These are phyloP conservation scores for Psilocybe sp. DNA, from an alignment of 768 basidiomycete species.

Conservation along the genomic window DNA sequence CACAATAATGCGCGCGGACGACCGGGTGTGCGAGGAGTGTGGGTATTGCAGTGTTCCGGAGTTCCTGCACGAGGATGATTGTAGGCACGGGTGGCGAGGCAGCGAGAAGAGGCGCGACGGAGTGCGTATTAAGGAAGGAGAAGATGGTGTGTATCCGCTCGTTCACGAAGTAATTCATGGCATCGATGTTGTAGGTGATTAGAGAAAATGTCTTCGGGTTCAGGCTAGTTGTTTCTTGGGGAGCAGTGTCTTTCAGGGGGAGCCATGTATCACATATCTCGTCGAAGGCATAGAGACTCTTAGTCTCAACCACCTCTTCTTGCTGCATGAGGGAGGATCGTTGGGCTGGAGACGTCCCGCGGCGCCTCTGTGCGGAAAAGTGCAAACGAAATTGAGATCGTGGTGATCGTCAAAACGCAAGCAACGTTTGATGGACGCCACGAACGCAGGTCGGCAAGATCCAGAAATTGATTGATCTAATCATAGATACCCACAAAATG, in stretches of 20 bases:
- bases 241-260: neutral
- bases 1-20: slow-evolving; percentile 6
- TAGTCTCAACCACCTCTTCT: too few species aligned
- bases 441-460: too few species aligned
- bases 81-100: neutral
- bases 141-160: slow-evolving; percentile 7
- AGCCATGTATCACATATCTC: neutral
- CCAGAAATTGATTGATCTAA: too few species aligned
- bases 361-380: too few species aligned
- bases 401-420: too few species aligned
- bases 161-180: neutral
- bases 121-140: slow-evolving; percentile 5
- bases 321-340: too few species aligned
- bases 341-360: too few species aligned
- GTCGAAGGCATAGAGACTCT: neutral
- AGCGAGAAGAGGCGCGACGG: neutral
- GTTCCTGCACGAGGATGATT: slow-evolving; percentile 15
- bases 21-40: slow-evolving; percentile 9
- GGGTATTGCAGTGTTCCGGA: neutral
- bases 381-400: too few species aligned
- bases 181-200: slow-evolving; percentile 16
- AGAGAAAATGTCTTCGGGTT: slow-evolving; percentile 3
- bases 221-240: neutral
- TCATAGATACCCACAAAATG: too few species aligned
- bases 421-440: too few species aligned